These are phyloP conservation scores for Passiflora organensis DNA, from an alignment of 345 rosid species.

Conservation along the genomic window DNA sequence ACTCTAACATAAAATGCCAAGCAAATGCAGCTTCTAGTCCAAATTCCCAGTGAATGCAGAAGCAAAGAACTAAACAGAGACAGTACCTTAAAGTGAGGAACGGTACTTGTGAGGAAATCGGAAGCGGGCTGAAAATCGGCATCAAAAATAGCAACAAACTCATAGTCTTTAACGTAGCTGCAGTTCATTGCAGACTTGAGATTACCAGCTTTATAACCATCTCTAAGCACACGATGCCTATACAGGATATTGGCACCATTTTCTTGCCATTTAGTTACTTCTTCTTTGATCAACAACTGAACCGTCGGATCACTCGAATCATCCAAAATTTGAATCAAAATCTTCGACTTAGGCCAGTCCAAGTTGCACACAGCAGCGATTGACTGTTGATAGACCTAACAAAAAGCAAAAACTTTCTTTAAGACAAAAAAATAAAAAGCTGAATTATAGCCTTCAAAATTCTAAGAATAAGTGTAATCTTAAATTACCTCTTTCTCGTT, in stretches of 20 bases:
- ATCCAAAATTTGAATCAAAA: constrained; percentile 77
- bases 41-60: neutral
- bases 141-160: constrained; percentile 90
- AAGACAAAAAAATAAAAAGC: neutral
- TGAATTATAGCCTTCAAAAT: neutral
- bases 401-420: neutral
- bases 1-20: no score
- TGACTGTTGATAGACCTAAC: constrained; percentile 88
- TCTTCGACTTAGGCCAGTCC: constrained; percentile 86
- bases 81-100: constrained; percentile 84
- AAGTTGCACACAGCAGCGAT: constrained; percentile 83
- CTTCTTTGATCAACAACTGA: constrained; percentile 68
- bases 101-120: constrained; percentile 73
- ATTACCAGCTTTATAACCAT: constrained; percentile 96
- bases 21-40: no score
- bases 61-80: neutral
- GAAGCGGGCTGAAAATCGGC: constrained; percentile 92
- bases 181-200: constrained; percentile 96
- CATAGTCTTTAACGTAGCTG: constrained; percentile 80
- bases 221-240: constrained; percentile 75
- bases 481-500: constrained; percentile 80
- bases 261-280: constrained; percentile 84
- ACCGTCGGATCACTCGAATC: constrained; percentile 82
- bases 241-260: constrained; percentile 77
- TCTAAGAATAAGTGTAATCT: neutral